These are phyloP conservation scores for Alternaria burnsii DNA, from an alignment of 2,329 filamentous ascomycete genomes.

Conservation along the genomic window DNA sequence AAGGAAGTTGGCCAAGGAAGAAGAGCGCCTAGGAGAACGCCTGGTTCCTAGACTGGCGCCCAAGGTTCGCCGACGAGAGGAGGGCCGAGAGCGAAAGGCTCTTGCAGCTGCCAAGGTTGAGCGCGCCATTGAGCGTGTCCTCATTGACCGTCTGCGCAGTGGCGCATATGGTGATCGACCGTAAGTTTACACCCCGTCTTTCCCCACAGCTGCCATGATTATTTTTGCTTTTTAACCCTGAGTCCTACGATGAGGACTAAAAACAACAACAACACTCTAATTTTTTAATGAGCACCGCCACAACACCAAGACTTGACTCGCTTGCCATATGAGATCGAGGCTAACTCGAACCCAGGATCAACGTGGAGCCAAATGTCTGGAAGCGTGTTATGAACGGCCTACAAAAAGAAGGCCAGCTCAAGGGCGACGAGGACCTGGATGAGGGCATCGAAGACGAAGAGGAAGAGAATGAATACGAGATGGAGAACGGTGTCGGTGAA, in stretches of 20 bases:
- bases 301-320: not conserved
- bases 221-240: conserved; percentile 21
- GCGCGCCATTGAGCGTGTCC: conserved; percentile 91
- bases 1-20: conserved; percentile 83
- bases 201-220: conserved; percentile 12
- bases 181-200: conserved; percentile 26
- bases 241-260: conserved; percentile 18
- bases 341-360: conserved; percentile 59
- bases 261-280: conserved; percentile 21
- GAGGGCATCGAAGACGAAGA: conserved; percentile 84
- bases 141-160: conserved; percentile 88
- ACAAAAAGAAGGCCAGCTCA: conserved; percentile 85
- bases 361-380: conserved; percentile 95
- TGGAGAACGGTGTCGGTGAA: conserved; percentile 72
- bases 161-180: conserved; percentile 95
- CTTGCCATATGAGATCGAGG: not conserved
- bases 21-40: conserved; percentile 86
- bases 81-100: conserved; percentile 60
- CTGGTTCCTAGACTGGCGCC: conserved; percentile 89
- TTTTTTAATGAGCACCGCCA: conserved; percentile 16
- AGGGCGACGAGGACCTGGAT: conserved; percentile 86
- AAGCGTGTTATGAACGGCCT: conserved; percentile 93
- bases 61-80: conserved; percentile 72
- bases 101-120: conserved; percentile 84
- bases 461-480: conserved; percentile 72